phyloP scores from a whole-genome alignment of 2,329 filamentous ascomycete species.

The Pseudovirgaria hyperparasitica region DNA sequence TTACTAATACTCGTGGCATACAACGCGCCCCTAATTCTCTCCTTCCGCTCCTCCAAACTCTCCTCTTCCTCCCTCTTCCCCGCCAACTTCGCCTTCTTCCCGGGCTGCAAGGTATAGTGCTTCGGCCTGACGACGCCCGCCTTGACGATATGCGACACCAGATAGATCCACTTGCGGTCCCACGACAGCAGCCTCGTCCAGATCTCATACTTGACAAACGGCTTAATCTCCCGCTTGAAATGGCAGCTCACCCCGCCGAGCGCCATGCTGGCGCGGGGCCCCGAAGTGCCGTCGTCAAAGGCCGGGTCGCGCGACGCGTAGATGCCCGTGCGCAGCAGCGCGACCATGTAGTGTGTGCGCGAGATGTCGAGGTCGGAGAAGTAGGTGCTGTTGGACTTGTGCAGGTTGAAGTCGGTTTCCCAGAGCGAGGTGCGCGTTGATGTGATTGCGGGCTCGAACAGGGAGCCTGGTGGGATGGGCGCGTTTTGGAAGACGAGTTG shows the following conservation, averaged over 20 bases:
- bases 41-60: conserved; percentile 11
- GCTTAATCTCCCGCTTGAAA: conserved; percentile 35
- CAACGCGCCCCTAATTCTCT: conserved; percentile 29
- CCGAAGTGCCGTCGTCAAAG: too few relatives aligned
- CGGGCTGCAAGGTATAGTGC: conserved; percentile 32
- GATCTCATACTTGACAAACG: conserved; percentile 33
- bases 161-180: conserved; percentile 39
- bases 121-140: conserved; percentile 29
- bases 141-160: conserved; percentile 34
- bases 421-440: conserved; percentile 54
- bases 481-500: conserved; percentile 33
- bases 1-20: conserved; percentile 37
- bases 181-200: conserved; percentile 35
- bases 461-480: conserved; percentile 40
- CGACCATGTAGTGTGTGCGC: conserved; percentile 65
- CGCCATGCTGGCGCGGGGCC: conserved; percentile 28
- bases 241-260: conserved; percentile 34
- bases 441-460: conserved; percentile 62
- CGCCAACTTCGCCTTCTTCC: conserved; percentile 20
- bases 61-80: conserved; percentile 10
- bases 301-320: too few relatives aligned
- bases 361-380: conserved; percentile 77
- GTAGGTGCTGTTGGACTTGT: conserved; percentile 77
- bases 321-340: conserved; percentile 33
- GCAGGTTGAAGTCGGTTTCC: conserved; percentile 78